These are phyloP conservation scores for Lithospermum erythrorhizon DNA, from an alignment of 257 asterid genomes.

Conservation along the genomic window DNA sequence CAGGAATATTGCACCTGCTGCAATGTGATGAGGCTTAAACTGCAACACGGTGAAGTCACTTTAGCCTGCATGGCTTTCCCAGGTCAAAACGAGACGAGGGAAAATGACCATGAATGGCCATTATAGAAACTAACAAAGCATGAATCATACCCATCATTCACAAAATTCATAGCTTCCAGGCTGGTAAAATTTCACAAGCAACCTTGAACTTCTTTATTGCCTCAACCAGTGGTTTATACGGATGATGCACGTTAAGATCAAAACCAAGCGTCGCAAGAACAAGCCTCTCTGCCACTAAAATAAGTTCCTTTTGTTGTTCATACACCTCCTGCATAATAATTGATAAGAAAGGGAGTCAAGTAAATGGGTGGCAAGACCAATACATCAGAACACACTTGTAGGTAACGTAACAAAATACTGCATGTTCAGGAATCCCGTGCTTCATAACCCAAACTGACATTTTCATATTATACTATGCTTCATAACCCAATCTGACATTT, in stretches of 20 bases:
- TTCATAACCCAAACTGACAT: neutral
- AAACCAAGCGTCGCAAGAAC: conserved; percentile 72
- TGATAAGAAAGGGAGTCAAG: neutral
- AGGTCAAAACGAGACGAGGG: conserved; percentile 48
- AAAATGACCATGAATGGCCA: conserved; percentile 35
- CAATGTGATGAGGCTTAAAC: conserved; percentile 98
- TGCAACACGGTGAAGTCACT: conserved; percentile 98
- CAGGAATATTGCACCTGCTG: conserved; percentile 99
- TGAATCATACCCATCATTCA: conserved; percentile 66
- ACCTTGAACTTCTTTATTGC: conserved; percentile 71
- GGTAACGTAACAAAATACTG: neutral
- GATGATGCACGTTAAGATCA: conserved; percentile 65
- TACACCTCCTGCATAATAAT: conserved; percentile 54
- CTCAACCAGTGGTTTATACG: conserved; percentile 81
- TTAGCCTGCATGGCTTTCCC: conserved; percentile 84
- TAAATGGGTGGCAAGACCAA: neutral
- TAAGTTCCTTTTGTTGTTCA: conserved; percentile 69
- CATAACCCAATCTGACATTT: neutral
- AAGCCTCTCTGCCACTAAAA: conserved; percentile 61
- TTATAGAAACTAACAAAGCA: conserved; percentile 8
- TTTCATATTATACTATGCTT: neutral
- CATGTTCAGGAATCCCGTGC: neutral
- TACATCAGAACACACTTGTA: neutral
- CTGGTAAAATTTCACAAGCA: no score
- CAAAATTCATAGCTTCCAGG: conserved; percentile 88